Conservation (phyloP, 2,329 filamentous ascomycete species). For the Pestalotiopsis sp. region DNA sequence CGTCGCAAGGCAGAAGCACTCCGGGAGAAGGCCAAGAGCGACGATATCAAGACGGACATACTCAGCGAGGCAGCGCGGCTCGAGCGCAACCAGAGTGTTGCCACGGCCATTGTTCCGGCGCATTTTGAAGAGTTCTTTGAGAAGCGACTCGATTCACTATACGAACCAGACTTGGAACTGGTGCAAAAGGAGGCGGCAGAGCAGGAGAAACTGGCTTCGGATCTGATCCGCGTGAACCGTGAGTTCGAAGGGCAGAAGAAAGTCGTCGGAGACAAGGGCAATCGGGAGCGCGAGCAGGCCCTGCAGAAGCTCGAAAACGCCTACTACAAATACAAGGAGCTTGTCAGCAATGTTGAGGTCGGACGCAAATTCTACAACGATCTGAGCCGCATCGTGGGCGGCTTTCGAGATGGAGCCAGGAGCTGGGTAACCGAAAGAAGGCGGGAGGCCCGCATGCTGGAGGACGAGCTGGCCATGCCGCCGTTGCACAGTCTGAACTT, state of each 20-base stretch:
- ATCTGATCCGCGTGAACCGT: constrained; percentile 75
- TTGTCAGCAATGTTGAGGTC: constrained; percentile 87
- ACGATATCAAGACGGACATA: constrained; percentile 88
- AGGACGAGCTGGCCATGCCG: constrained; percentile 36
- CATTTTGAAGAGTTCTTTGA: constrained; percentile 95
- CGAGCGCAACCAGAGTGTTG: constrained; percentile 78
- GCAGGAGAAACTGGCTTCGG: constrained; percentile 71
- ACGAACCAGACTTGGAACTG: constrained; percentile 76
- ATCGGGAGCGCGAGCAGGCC: constrained; percentile 79
- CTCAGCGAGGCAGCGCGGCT: constrained; percentile 81
- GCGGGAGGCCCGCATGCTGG: constrained; percentile 74
- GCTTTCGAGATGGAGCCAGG: constrained; percentile 76
- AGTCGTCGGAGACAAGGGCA: constrained; percentile 60
- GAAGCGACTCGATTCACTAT: constrained; percentile 71
- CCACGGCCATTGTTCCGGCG: constrained; percentile 80
- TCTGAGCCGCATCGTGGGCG: constrained; percentile 80
- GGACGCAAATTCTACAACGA: constrained; percentile 98
- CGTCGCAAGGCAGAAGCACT: constrained; percentile 79
- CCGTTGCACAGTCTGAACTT: constrained; percentile 29
- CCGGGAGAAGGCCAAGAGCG: constrained; percentile 76
- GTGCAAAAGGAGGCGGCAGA: constrained; percentile 73
- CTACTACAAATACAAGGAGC: constrained; percentile 95
- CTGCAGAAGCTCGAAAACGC: constrained; percentile 88
- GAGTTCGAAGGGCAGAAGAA: constrained; percentile 76
- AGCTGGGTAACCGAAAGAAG: constrained; percentile 80